Percentiles rank a stretch among this genome's conserved stretches.
Conservation (phyloP, 768 basidiomycete genomes). For the Boletus barrowsii region DNA sequence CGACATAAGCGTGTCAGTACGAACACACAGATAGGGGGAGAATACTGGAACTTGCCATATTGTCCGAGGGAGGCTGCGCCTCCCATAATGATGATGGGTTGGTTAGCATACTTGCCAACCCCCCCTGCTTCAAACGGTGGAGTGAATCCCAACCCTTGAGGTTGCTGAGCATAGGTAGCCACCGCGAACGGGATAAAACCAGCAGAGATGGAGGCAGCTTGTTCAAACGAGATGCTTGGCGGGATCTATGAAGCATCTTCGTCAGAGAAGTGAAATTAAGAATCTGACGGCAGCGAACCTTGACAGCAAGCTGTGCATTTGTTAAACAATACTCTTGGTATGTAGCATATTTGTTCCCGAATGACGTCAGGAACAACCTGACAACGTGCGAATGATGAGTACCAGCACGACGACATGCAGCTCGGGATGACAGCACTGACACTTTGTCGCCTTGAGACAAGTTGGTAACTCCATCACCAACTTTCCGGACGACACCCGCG, state of each 20-base stretch:
- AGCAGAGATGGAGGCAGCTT: slow-evolving; percentile 36
- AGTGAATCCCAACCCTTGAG: slow-evolving; percentile 25
- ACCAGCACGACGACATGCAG: background rate
- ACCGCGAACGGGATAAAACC: slow-evolving; percentile 33
- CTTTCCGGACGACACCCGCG: slow-evolving; percentile 36
- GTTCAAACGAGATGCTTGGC: slow-evolving; percentile 32
- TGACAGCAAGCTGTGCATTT: slow-evolving; percentile 15
- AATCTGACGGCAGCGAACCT: slow-evolving; percentile 4
- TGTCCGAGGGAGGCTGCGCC: slow-evolving; percentile 39
- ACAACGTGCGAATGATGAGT: background rate
- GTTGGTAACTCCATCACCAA: slow-evolving; percentile 35
- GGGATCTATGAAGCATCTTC: slow-evolving; percentile 27
- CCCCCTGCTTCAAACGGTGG: slow-evolving; percentile 31
- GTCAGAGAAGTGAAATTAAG: background rate
- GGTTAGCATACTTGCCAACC: slow-evolving; percentile 28
- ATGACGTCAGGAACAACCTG: slow-evolving; percentile 9
- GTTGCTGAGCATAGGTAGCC: slow-evolving; percentile 29
- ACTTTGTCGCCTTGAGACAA: slow-evolving; percentile 34
- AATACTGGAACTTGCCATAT: slow-evolving; percentile 22
- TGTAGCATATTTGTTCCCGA: slow-evolving; percentile 10
- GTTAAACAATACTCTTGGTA: slow-evolving; percentile 25
- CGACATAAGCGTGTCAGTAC: background rate
- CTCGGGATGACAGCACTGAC: background rate
- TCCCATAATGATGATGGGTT: slow-evolving; percentile 35
- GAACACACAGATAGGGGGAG: too few species aligned